These are phyloP conservation scores for Beta vulgaris DNA, from an alignment of 148 eudicot genomes.

Conservation along the genomic window DNA sequence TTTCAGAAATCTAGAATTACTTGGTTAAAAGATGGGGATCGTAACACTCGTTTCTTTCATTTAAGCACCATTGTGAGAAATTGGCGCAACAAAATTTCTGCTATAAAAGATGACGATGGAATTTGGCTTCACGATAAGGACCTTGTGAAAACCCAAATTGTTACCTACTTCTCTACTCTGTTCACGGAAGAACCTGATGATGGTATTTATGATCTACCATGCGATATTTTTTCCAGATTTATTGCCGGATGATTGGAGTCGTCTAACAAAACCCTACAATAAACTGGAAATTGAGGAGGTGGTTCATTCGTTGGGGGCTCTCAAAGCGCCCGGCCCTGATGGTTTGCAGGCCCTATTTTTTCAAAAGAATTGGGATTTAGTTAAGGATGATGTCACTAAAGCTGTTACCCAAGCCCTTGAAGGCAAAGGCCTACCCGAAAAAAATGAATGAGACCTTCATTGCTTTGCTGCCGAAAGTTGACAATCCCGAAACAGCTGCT, in stretches of 20 bases:
- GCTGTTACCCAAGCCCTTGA: not conserved
- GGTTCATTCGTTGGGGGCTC: not conserved
- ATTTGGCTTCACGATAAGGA: not conserved
- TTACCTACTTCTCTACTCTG: not conserved
- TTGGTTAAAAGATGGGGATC: not conserved
- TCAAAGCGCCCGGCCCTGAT: not conserved
- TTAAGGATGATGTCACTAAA: not conserved
- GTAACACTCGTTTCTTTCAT: not conserved
- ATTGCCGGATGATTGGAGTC: no score
- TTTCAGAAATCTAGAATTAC: not conserved
- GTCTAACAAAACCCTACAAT: no score
- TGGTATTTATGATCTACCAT: no score
- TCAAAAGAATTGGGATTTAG: not conserved
- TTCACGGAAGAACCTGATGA: not conserved
- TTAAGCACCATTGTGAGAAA: not conserved
- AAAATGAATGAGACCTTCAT: not conserved
- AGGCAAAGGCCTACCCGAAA: not conserved
- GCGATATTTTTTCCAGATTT: not conserved
- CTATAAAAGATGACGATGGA: not conserved
- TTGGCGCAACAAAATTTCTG: not conserved
- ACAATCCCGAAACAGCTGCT: not conserved
- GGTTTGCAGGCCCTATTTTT: not conserved
- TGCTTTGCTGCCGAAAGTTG: not conserved
- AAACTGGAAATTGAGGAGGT: not conserved
- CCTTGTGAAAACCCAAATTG: not conserved